These are phyloP conservation scores for Cochlearia excelsa DNA, from an alignment of 345 rosid species.

Conservation along the genomic window DNA sequence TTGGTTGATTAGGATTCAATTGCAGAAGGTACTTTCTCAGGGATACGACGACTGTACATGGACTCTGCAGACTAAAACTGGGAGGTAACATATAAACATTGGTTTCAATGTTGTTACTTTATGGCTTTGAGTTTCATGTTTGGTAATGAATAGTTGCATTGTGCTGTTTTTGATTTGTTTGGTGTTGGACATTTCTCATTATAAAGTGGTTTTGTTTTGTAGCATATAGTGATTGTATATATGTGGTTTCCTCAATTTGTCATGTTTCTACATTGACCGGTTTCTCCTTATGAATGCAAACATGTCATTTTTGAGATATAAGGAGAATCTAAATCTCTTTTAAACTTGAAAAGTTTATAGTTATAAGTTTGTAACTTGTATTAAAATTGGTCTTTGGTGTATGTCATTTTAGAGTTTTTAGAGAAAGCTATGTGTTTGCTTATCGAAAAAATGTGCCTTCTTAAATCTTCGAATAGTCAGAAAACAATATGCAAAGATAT, in stretches of 20 bases:
- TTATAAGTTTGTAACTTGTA: no score
- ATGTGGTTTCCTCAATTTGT: background rate
- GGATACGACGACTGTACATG: conserved; percentile 76
- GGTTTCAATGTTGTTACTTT: conserved; percentile 5
- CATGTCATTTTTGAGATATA: background rate
- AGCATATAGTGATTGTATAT: background rate
- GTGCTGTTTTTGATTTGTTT: background rate
- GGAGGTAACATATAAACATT: conserved; percentile 47
- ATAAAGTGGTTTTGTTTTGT: background rate
- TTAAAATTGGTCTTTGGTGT: no score
- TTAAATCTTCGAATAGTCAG: background rate
- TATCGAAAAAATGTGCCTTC: background rate
- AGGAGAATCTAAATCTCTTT: background rate
- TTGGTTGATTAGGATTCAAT: conserved; percentile 54
- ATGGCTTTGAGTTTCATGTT: conserved; percentile 15
- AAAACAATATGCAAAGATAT: conserved; percentile 1
- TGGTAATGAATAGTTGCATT: background rate
- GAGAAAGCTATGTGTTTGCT: background rate
- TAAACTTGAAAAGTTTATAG: no score
- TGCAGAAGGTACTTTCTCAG: conserved; percentile 67
- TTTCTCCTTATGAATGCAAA: background rate
- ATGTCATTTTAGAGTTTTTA: no score
- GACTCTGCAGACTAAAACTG: conserved; percentile 77
- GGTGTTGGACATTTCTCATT: background rate
- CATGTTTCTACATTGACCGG: background rate